Base-by-base conservation (phyloP, 768 basidiomycete genomes). In the Kwoniella botswanensis region DNA sequence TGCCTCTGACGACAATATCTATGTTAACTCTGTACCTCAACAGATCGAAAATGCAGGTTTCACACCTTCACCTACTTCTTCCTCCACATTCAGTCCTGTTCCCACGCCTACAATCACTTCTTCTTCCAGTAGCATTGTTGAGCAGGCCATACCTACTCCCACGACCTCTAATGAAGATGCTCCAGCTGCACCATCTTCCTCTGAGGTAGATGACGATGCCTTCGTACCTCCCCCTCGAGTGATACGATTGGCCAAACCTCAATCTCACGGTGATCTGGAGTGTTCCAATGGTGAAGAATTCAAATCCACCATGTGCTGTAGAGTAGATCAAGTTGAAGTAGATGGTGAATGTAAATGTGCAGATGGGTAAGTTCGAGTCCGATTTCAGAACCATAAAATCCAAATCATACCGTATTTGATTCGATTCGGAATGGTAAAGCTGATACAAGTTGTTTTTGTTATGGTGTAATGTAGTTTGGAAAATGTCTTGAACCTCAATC, bases 291-390 rank as follows among this genome's bases (percentile, higher is more conserved):
- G 71, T 13, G 65, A 71, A 53, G 63, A 35, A 54, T 69, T 57
- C 63, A 63, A 52, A 22, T 17, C 26, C 1, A 70, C 63, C 2
- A 52, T 54, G 50, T 73, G 72, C 43, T 73, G 72, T 53, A 62
- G 67, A 13, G n/a, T 43, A 11, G 72, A 73, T 22, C 72, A 73
- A 44, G 41, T 73, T n/a, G 68, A 73, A 22, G 24, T 62, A 0
- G 50, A 70, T 22, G 72, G 72, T 26, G 50, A 62, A 53, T 73
- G 72, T 35, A 55, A 24, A 43, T 73, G 72, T 56, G 18, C 65
- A 18, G 26, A 68, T 26, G 72, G 72, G 72, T 73, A 53, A 54
- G 71, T 68, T 12, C 2, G 2, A 35, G 17, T 21, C 54, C 29
- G 18, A 46, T 52, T 29, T 29, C 29, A 29, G 0, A 29, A 29